Percentiles rank a stretch among this genome's conserved stretches.
Evolutionary conservation across 192 early-diverging fungal genomes (phyloP).

Genomic region (Podila minutissima): DNA sequence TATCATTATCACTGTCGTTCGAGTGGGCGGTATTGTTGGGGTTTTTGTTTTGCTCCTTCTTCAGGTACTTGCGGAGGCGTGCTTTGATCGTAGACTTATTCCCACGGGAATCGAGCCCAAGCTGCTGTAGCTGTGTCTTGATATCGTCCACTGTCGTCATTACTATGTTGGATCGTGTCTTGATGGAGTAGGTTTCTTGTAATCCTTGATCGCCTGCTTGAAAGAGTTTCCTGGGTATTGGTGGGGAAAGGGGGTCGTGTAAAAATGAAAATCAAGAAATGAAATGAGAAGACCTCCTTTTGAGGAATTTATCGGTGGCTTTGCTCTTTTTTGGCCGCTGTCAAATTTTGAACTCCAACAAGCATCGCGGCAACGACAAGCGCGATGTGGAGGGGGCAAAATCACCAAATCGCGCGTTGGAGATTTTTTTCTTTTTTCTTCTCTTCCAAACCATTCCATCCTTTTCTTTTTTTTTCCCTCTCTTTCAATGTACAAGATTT

Average conservation of each 20-base stretch:
- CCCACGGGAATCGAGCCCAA: conserved; percentile 59
- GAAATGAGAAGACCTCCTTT: not conserved
- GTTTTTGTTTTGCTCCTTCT: conserved; percentile 14
- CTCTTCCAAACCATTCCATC: too few relatives aligned
- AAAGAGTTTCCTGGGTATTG: too few relatives aligned
- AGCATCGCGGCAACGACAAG: too few relatives aligned
- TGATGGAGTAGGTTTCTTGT: too few relatives aligned
- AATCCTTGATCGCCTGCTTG: too few relatives aligned
- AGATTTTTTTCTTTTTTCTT: too few relatives aligned
- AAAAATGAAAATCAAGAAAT: not conserved
- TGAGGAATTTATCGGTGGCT: not conserved
- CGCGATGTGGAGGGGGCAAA: too few relatives aligned
- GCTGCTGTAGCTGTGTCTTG: conserved; percentile 39
- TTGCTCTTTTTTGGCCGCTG: not conserved
- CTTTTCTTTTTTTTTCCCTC: too few relatives aligned
- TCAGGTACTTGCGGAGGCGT: conserved; percentile 53
- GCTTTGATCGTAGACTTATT: conserved; percentile 55
- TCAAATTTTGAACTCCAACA: not conserved
- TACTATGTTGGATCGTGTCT: not conserved
- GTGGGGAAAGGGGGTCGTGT: too few relatives aligned
- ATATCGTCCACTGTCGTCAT: conserved; percentile 18
- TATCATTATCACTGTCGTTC: not conserved
- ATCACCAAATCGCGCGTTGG: too few relatives aligned
- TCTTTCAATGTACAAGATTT: too few relatives aligned
- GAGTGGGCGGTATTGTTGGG: not conserved